A percentile compares a stretch with the other conserved stretches of the same genome.
Conservation (phyloP, 2,329 filamentous ascomycete genomes). For the Penicillium aurantiogriseum region DNA sequence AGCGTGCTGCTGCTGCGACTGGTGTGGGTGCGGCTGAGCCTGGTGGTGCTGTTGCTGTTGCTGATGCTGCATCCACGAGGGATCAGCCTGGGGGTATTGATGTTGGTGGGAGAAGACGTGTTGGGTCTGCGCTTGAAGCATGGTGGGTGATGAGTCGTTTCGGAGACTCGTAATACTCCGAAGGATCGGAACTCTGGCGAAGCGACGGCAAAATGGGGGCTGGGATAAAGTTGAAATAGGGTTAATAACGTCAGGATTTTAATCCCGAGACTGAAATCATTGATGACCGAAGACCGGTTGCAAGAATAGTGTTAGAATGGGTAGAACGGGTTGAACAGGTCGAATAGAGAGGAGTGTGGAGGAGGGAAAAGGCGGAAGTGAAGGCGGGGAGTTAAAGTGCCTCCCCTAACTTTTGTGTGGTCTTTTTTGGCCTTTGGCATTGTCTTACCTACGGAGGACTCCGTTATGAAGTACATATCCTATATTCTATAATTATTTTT, state of each 20-base stretch:
- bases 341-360: slow-evolving; percentile 26
- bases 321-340: not conserved
- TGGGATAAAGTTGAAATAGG: slow-evolving; percentile 7
- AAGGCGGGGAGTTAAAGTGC: slow-evolving; percentile 37
- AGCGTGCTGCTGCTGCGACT: slow-evolving; percentile 42
- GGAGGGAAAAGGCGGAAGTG: slow-evolving; percentile 26
- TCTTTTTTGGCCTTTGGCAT: slow-evolving; percentile 4
- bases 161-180: slow-evolving; percentile 27
- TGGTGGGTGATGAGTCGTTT: slow-evolving; percentile 33
- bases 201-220: slow-evolving; percentile 1
- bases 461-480: not conserved
- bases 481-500: not conserved
- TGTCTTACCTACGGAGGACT: not conserved
- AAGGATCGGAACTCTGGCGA: slow-evolving; percentile 20
- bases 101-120: slow-evolving; percentile 63
- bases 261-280: slow-evolving; percentile 30
- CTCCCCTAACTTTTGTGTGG: slow-evolving; percentile 21
- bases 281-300: slow-evolving; percentile 22
- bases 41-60: slow-evolving; percentile 39
- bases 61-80: slow-evolving; percentile 46
- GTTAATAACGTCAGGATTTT: slow-evolving; percentile 26
- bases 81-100: slow-evolving; percentile 50
- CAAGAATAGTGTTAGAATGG: slow-evolving; percentile 11
- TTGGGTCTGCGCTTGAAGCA: slow-evolving; percentile 54
- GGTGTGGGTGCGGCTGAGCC: slow-evolving; percentile 40